A percentile compares a stretch with the other conserved stretches of the same genome.
These are phyloP conservation scores for Chlamydomonas schloesseri DNA, from an alignment of 139 green algal species.

Conservation along the genomic window DNA sequence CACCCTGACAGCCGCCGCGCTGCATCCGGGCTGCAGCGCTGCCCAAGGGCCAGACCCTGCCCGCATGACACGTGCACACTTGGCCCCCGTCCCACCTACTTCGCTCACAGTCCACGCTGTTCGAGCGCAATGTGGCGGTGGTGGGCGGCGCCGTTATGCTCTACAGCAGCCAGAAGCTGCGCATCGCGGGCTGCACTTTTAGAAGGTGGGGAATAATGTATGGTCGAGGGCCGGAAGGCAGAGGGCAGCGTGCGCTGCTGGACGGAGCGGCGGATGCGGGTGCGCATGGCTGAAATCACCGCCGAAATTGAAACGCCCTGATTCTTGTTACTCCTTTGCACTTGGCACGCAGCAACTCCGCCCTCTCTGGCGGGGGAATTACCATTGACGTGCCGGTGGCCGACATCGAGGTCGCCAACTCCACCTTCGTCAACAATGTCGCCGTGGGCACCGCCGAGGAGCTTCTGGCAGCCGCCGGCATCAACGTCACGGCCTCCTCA, in stretches of 20 bases:
- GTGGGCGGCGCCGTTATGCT: constrained; percentile 14
- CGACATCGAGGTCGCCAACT: background rate
- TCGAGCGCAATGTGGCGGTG: constrained; percentile 27
- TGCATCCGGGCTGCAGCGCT: too few species aligned
- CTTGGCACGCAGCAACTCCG: background rate
- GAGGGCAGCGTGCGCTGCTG: too few species aligned
- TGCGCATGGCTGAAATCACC: too few species aligned
- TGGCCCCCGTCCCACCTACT: too few species aligned
- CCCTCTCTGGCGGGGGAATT: background rate
- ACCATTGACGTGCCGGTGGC: background rate
- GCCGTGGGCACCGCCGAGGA: background rate
- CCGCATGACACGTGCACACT: too few species aligned
- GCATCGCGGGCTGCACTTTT: background rate
- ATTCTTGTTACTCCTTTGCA: too few species aligned
- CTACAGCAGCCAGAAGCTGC: background rate
- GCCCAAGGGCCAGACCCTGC: too few species aligned
- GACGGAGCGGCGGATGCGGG: too few species aligned
- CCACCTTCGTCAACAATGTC: background rate
- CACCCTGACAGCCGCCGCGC: too few species aligned
- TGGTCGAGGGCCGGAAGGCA: too few species aligned
- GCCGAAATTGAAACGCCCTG: too few species aligned
- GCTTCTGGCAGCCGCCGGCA: background rate
- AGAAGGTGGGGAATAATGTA: background rate
- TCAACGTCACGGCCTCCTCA: background rate
- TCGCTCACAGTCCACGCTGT: constrained; percentile 3